Percentiles rank a stretch among this genome's conserved stretches.
phyloP scores from a whole-genome alignment of 495 filamentous ascomycete genomes.

The Hypoxylon lienhwacheense region DNA sequence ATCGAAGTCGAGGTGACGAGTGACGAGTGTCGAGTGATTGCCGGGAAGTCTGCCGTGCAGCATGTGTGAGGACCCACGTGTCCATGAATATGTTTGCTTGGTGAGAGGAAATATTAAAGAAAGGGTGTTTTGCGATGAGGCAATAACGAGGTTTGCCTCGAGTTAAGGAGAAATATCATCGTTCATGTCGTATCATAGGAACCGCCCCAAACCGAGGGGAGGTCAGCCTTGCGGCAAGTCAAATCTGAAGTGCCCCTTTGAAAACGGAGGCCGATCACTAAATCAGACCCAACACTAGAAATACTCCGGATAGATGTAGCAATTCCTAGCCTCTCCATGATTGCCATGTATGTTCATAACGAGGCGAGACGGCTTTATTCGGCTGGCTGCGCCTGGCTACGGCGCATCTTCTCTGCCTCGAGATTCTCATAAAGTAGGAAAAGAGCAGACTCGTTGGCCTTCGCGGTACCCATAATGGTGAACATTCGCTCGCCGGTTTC shows the following conservation, averaged over 20 bases:
- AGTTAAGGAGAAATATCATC: conserved; percentile 41
- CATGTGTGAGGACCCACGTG: conserved; percentile 28
- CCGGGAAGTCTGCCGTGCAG: conserved; percentile 28
- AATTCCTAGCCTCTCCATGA: conserved; percentile 25
- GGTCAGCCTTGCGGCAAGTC: conserved; percentile 61
- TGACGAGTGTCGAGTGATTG: conserved; percentile 19
- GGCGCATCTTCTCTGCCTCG: conserved; percentile 96
- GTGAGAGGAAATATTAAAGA: conserved; percentile 39
- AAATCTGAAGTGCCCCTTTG: conserved; percentile 55
- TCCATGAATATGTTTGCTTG: conserved; percentile 28
- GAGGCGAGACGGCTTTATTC: conserved; percentile 58
- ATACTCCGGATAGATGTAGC: conserved; percentile 39
- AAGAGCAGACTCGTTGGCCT: conserved; percentile 90
- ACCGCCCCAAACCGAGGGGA: conserved; percentile 44
- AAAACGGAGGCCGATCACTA: conserved; percentile 42
- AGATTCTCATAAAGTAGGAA: conserved; percentile 98
- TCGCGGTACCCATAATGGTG: conserved; percentile 92
- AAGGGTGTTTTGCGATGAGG: conserved; percentile 40
- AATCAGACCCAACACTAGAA: conserved; percentile 48
- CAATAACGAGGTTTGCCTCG: conserved; percentile 43
- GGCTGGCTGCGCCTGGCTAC: conserved; percentile 67
- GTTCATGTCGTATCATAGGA: conserved; percentile 51
- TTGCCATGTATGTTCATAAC: conserved; percentile 27
- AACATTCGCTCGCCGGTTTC: conserved; percentile 99
- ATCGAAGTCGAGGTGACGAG: conserved; percentile 29